phyloP scores from a whole-genome alignment of 1,284 basidiomycete species.

The Cryptococcus sp. region DNA sequence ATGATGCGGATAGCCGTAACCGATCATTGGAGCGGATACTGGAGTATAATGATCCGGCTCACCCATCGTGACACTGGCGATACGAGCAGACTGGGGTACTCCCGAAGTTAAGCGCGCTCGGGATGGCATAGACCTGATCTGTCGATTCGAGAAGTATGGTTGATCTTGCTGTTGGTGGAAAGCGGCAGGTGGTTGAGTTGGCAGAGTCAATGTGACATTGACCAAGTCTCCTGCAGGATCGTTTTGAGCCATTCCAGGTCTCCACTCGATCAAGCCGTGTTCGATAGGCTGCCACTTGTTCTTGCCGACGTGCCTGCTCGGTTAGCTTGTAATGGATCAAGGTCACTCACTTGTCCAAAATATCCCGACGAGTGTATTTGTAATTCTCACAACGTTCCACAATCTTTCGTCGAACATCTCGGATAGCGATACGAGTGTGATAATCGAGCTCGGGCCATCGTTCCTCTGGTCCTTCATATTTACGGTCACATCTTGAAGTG shows the following conservation, averaged over 20 bases:
- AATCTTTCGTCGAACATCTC: constrained; percentile 44
- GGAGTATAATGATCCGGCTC: constrained; percentile 13
- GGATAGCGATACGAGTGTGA: constrained; percentile 34
- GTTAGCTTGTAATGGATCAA: background rate
- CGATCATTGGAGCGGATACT: background rate
- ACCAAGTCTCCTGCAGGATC: constrained; percentile 42
- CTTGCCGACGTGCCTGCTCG: constrained; percentile 29
- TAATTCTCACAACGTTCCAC: constrained; percentile 48
- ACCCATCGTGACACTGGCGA: constrained; percentile 18
- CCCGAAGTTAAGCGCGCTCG: constrained; percentile 12
- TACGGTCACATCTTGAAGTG: constrained; percentile 37
- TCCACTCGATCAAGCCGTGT: constrained; percentile 38
- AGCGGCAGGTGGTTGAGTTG: constrained; percentile 26
- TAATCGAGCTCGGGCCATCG: constrained; percentile 38
- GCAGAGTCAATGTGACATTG: constrained; percentile 32
- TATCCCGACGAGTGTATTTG: constrained; percentile 47
- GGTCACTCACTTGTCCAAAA: constrained; percentile 43
- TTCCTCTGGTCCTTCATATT: constrained; percentile 35
- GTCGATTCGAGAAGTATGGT: constrained; percentile 5
- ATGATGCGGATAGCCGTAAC: background rate
- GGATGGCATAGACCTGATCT: constrained; percentile 21
- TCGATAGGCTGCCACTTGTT: constrained; percentile 44
- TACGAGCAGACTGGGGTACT: constrained; percentile 9
- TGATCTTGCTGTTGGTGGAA: constrained; percentile 7
- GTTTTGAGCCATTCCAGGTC: constrained; percentile 17